Base-by-base conservation (phyloP, 352 stramenopile genomes). In the Pythium aristosporum region DNA sequence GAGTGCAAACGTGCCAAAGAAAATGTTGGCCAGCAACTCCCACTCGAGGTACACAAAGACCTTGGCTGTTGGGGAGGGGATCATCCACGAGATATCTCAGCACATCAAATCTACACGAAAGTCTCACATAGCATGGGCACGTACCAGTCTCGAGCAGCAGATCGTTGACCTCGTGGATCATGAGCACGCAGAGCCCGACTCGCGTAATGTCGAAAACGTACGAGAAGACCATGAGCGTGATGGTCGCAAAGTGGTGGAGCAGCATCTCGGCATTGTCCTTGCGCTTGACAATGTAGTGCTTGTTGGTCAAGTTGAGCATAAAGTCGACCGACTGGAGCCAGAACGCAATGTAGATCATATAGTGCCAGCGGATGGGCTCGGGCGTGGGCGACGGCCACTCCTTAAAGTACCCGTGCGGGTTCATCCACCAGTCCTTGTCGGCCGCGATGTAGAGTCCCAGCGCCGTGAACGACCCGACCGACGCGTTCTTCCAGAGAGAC, bases 261-360 rank as follows among this genome's bases (percentile, higher is more conserved):
- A 92, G 74, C 84, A 92, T 92, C 77, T 90, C 82, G 18, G 76
- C 68, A 61, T 91, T 91, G 70, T 92, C 84, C 66, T 89, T 91
- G 70, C 82, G 84, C 77, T 90, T 92, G 57, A 91, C 79, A 37
- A 71, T 78, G 72, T 92, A 92, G 71, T 92, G 82, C 18, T 79
- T 85, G 72, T 88, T 90, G 60, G 84, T 87, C 59, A 92, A 30
- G 61, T 85, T 89, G 52, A 92, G 84, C 82, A 92, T 88, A 54
- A 90, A 91, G 72, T 91, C 84, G 65, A 90, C 84, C 68, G 81
- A 84, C 72, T 92, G 84, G 66, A 92, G 60, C 84, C 84, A 92
- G 67, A 87, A 92, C 63, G 75, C 69, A 50, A 91, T 74, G 74
- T 92, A 92, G 68, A 91, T 79, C 81, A 91, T 91, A 72, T 92